Evolutionary conservation across 2,329 filamentous ascomycete genomes (phyloP).

Genomic region (Colletotrichum kahawae): DNA sequence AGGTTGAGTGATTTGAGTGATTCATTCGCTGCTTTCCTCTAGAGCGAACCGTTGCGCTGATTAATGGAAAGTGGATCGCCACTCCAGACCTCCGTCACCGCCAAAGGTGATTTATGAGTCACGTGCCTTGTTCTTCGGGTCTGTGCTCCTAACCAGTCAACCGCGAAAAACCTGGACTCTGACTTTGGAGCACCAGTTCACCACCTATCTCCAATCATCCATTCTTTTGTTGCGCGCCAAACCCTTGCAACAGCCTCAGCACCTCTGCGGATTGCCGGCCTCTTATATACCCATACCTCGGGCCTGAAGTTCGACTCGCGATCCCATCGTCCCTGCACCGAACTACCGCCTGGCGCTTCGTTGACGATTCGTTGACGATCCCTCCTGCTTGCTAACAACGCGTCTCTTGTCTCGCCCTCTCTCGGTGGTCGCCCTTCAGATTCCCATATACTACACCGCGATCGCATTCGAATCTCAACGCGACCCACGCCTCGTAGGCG

Average conservation of each 20-base stretch:
- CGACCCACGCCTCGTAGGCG: slow-evolving; percentile 6
- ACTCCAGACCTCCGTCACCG: neutral
- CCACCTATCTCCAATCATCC: slow-evolving; percentile 5
- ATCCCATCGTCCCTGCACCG: neutral
- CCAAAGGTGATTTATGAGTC: neutral
- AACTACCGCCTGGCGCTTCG: neutral
- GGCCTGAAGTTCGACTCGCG: neutral
- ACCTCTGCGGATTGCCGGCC: neutral
- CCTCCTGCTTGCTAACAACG: neutral
- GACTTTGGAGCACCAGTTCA: neutral
- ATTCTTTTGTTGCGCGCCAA: slow-evolving; percentile 8
- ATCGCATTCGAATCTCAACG: slow-evolving; percentile 1
- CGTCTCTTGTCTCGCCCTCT: neutral
- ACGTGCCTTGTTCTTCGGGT: neutral
- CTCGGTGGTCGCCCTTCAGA: neutral
- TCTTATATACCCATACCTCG: slow-evolving; percentile 6
- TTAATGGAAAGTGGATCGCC: neutral
- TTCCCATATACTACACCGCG: neutral
- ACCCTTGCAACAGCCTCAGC: neutral
- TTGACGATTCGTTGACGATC: neutral
- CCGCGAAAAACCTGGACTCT: neutral
- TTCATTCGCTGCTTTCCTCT: neutral
- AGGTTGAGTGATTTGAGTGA: neutral
- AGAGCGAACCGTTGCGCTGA: neutral
- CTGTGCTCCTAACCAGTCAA: neutral